Percentiles rank a stretch among this genome's conserved stretches.
Evolutionary conservation across 768 basidiomycete genomes (phyloP).

Genomic region (Ephemerocybe angulata): DNA sequence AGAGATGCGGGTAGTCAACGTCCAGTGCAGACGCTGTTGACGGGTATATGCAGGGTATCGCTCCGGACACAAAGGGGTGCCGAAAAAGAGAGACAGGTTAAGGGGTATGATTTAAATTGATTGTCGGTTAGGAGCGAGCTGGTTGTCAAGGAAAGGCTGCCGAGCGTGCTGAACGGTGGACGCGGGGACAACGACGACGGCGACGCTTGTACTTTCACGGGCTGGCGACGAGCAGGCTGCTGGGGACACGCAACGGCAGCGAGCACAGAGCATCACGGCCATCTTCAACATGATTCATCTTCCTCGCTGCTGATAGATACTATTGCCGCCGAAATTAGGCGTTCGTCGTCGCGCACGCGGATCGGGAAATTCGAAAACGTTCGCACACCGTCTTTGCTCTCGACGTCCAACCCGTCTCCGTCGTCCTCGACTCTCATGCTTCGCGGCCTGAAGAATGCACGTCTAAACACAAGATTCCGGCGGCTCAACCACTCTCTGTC

Average conservation of each 20-base stretch:
- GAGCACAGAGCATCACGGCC: background rate
- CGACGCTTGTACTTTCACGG: too few species aligned
- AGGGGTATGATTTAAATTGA: background rate
- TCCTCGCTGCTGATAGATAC: background rate
- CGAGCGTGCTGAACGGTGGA: background rate
- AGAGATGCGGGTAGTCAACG: too few species aligned
- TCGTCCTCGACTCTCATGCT: background rate
- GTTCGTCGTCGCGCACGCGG: background rate
- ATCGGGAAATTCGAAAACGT: background rate
- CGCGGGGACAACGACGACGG: background rate
- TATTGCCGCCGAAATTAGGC: background rate
- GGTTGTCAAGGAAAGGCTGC: constrained; percentile 1
- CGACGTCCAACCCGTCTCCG: background rate
- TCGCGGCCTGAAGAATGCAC: constrained; percentile 1
- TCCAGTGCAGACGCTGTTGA: too few species aligned
- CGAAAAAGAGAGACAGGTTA: too few species aligned
- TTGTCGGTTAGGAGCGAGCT: too few species aligned
- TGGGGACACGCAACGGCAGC: background rate
- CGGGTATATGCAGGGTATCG: too few species aligned
- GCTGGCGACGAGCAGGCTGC: too few species aligned
- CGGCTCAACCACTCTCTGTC: background rate
- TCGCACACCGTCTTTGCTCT: constrained; percentile 2
- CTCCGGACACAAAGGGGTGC: too few species aligned
- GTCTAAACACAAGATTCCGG: background rate
- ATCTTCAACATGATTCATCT: background rate